A percentile compares a stretch with the other conserved stretches of the same genome.
These are phyloP conservation scores for Aspergillus ochraceoroseus DNA, from an alignment of 2,329 filamentous ascomycete species.

Conservation along the genomic window DNA sequence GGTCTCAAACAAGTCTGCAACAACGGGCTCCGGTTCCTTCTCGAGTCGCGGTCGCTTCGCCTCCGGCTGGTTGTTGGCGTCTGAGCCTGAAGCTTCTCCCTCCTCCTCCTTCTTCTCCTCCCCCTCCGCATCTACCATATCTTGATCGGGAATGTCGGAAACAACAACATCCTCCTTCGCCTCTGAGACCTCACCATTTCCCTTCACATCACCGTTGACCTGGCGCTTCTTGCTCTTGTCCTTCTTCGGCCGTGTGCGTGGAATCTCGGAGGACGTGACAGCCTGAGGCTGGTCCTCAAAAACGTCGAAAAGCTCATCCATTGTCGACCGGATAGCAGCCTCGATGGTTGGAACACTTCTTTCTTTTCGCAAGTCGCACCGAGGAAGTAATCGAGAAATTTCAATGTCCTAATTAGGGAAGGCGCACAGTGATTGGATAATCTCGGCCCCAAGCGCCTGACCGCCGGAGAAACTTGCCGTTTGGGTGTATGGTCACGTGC, in stretches of 20 bases:
- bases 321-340: slow-evolving; percentile 34
- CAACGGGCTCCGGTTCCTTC: slow-evolving; percentile 67
- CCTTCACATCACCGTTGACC: slow-evolving; percentile 72
- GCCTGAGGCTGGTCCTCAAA: slow-evolving; percentile 65
- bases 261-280: slow-evolving; percentile 28
- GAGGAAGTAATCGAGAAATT: slow-evolving; percentile 29
- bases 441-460: slow-evolving; percentile 2
- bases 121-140: slow-evolving; percentile 17
- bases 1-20: slow-evolving; percentile 92
- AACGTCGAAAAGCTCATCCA: slow-evolving; percentile 79
- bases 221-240: slow-evolving; percentile 79
- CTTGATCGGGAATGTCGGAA: slow-evolving; percentile 21
- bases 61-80: slow-evolving; percentile 39
- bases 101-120: no score
- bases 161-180: slow-evolving; percentile 27
- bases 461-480: slow-evolving; percentile 22
- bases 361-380: slow-evolving; percentile 18
- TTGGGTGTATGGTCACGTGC: slow-evolving; percentile 15
- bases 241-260: slow-evolving; percentile 43
- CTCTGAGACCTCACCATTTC: slow-evolving; percentile 32
- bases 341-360: slow-evolving; percentile 15
- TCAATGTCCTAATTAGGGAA: slow-evolving; percentile 28
- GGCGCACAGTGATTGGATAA: slow-evolving; percentile 24
- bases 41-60: slow-evolving; percentile 49
- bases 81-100: slow-evolving; percentile 16